Evolutionary conservation across 108 stramenopile species (phyloP).

Genomic region (Nitzschia palea): DNA sequence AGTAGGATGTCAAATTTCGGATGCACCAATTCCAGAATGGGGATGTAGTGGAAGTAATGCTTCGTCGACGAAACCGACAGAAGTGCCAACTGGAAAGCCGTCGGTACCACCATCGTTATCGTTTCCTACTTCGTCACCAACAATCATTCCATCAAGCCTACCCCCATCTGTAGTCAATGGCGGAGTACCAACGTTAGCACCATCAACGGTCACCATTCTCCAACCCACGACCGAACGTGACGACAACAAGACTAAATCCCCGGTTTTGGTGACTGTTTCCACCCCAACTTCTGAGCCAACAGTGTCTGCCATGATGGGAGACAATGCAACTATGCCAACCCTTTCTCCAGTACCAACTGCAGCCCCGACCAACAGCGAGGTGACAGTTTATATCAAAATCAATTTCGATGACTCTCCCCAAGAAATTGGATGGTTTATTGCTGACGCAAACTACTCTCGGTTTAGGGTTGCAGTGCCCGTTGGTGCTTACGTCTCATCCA

Average conservation of each 20-base stretch:
- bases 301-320: too few relatives aligned
- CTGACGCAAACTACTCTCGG: conserved; percentile 12
- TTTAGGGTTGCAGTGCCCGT: conserved; percentile 13
- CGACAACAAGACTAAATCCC: too few relatives aligned
- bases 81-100: neutral
- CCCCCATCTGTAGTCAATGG: neutral
- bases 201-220: neutral
- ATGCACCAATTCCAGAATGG: conserved; percentile 18
- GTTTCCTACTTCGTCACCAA: conserved; percentile 7
- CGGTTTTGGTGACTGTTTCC: too few relatives aligned
- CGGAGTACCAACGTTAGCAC: neutral
- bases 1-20: conserved; percentile 11
- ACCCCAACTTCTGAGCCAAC: neutral
- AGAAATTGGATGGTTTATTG: conserved; percentile 22
- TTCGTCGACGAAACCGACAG: conserved; percentile 2
- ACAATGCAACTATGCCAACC: conserved; percentile 9
- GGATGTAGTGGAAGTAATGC: conserved; percentile 4
- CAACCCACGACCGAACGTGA: neutral
- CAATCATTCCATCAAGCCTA: neutral
- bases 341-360: neutral
- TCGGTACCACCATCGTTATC: too few relatives aligned
- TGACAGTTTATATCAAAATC: conserved; percentile 11
- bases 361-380: neutral
- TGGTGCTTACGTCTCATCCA: neutral
- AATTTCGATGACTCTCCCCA: conserved; percentile 13